Conservation (phyloP, 2,329 filamentous ascomycete genomes). For the Lachnellula cervina region DNA sequence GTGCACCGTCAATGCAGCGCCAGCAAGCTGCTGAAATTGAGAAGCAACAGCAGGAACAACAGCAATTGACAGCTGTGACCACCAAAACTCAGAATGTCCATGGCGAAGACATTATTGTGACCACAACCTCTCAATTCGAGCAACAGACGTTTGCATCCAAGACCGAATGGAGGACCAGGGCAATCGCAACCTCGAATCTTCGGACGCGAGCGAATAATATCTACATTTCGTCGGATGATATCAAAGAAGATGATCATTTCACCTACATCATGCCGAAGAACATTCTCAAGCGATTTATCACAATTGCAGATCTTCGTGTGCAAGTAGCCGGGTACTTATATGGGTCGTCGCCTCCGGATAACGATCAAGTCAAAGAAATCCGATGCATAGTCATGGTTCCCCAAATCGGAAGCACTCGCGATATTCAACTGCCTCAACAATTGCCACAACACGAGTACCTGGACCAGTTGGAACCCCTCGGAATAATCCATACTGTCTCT, state of each 20-base stretch:
- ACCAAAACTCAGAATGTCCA: constrained; percentile 98
- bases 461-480: constrained; percentile 79
- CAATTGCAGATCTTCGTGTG: constrained; percentile 90
- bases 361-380: constrained; percentile 95
- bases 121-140: constrained; percentile 96
- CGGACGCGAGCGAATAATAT: constrained; percentile 95
- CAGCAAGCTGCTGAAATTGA: constrained; percentile 98
- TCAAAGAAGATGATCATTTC: constrained; percentile 77
- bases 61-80: constrained; percentile 92
- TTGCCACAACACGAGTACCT: constrained; percentile 91
- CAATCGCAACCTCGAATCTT: constrained; percentile 93
- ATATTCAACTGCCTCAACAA: constrained; percentile 84
- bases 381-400: constrained; percentile 96
- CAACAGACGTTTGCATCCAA: constrained; percentile 97
- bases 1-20: constrained; percentile 93
- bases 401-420: constrained; percentile 88
- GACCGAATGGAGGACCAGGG: constrained; percentile 96
- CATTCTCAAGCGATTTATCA: constrained; percentile 96
- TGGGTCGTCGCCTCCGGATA: constrained; percentile 85
- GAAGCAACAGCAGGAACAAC: constrained; percentile 96
- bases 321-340: constrained; percentile 97
- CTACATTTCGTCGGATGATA: constrained; percentile 94
- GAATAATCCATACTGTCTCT: constrained; percentile 91
- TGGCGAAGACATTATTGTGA: constrained; percentile 96
- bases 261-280: constrained; percentile 99